Evolutionary conservation across 2,329 filamentous ascomycete genomes (phyloP), one percentile per base, ranked within the genome.

Genomic region (Eurotiales sp.): DNA sequence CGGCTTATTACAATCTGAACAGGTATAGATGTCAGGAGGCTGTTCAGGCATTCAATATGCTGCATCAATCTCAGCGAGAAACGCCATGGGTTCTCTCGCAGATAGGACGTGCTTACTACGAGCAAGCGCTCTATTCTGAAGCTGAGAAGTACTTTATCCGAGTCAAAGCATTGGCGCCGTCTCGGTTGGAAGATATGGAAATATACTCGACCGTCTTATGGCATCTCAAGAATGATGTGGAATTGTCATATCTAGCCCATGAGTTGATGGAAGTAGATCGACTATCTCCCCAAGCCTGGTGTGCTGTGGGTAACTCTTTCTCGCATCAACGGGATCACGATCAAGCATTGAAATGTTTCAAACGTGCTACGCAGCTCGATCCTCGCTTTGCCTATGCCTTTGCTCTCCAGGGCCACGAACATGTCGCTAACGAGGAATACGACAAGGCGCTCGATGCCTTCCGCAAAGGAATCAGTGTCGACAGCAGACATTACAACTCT

Each of bases 161-260:
- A 51, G 82, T 99, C 58, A 85, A 90, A 46, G 81, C 86, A 27
- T 78, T 93, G 59, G 85, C 88, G 11, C 92, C 92, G 1, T 88
- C 88, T 1, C 84, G 89, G 3, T 78, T 95, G 40, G 87, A 95
- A 64, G 91, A 96, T 64, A 96, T 97, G 91, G 93, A 99, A 66
- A 85, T 97, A 30, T 99, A 96, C 71, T 97, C 92, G 12, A 99
- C 93, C 0, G 86, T 95, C n/a, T 79, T 99, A n/a, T 99, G 95
- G 93, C 91, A 96, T 68, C 75, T 96, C 56, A 96, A 95, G 70
- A 86, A 88, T 56, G 92, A 96, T 64, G 88, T 90, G 0, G 89
- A 96, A 55, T 78, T 99, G 19, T 91, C 92, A 0, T 95, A 93
- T 70, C 78, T 99, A 23, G 90, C 92, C 0, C 92, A 97, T 63